phyloP scores from a whole-genome alignment of 2,329 filamentous ascomycete genomes.

The Iodosphaeria phyllophila region DNA sequence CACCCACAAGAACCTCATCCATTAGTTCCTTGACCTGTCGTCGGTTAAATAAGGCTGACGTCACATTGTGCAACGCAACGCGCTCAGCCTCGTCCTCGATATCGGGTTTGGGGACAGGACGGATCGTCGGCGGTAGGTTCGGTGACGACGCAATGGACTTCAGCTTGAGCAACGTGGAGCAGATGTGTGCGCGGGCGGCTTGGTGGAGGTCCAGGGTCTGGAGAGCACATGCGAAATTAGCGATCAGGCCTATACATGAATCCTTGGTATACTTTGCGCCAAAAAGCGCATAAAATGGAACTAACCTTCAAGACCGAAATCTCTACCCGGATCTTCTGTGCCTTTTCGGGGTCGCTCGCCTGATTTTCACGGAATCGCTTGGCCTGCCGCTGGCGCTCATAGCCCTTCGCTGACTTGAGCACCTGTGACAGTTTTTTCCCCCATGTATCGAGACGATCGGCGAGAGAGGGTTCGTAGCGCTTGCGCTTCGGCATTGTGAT shows the following conservation, averaged over 20 bases:
- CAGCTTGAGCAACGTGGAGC: slow-evolving; percentile 32
- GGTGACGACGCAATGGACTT: slow-evolving; percentile 30
- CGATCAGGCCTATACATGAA: too few relatives aligned
- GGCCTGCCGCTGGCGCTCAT: slow-evolving; percentile 60
- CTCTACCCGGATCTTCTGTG: slow-evolving; percentile 43
- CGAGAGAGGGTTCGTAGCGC: slow-evolving; percentile 25
- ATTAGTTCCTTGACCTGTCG: slow-evolving; percentile 29
- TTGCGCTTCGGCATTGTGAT: slow-evolving; percentile 41
- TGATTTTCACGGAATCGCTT: slow-evolving; percentile 35
- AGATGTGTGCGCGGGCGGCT: slow-evolving; percentile 35
- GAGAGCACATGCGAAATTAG: slow-evolving; percentile 3
- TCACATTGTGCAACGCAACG: slow-evolving; percentile 36
- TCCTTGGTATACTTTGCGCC: too few relatives aligned
- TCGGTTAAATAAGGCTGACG: slow-evolving; percentile 35
- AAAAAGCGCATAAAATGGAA: too few relatives aligned
- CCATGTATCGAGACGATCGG: slow-evolving; percentile 31
- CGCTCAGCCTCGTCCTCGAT: slow-evolving; percentile 33
- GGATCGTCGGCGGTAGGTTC: slow-evolving; percentile 29
- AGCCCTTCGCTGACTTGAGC: slow-evolving; percentile 54
- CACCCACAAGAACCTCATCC: slow-evolving; percentile 24
- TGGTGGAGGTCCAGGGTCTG: slow-evolving; percentile 39
- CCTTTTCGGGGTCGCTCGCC: slow-evolving; percentile 29
- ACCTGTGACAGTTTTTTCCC: slow-evolving; percentile 44
- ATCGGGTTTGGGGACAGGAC: slow-evolving; percentile 27
- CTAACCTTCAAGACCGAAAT: slow-evolving; percentile 34